A percentile compares a stretch with the other conserved stretches of the same genome.
Conservation (phyloP, 164 flowering plant species). For the Houttuynia cordata region DNA sequence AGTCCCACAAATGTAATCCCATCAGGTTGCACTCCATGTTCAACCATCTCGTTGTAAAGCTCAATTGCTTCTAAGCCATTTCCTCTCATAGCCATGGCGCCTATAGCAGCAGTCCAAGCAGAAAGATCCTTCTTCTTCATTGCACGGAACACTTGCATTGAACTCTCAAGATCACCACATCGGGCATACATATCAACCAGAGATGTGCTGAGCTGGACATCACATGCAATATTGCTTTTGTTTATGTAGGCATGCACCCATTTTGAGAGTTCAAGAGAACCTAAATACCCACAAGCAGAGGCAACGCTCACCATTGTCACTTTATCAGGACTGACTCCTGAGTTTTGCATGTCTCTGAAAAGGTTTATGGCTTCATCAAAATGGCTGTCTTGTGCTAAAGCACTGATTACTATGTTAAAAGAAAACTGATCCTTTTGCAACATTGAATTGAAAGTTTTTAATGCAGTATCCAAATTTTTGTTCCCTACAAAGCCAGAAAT, state of each 20-base stretch:
- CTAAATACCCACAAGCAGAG: constrained; percentile 48
- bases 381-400: constrained; percentile 30
- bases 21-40: constrained; percentile 35
- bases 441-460: constrained; percentile 25
- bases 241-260: constrained; percentile 28
- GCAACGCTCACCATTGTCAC: constrained; percentile 48
- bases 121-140: constrained; percentile 36
- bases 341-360: constrained; percentile 42
- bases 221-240: constrained; percentile 23
- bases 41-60: constrained; percentile 35
- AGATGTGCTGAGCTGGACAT: constrained; percentile 33
- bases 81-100: constrained; percentile 43
- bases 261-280: constrained; percentile 38
- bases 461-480: constrained; percentile 31
- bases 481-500: constrained; percentile 32
- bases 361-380: constrained; percentile 37
- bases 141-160: constrained; percentile 25
- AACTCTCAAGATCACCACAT: constrained; percentile 38
- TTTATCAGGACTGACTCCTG: constrained; percentile 30
- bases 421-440: constrained; percentile 33
- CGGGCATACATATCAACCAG: constrained; percentile 53
- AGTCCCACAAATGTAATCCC: constrained; percentile 29
- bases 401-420: constrained; percentile 44
- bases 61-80: constrained; percentile 28
- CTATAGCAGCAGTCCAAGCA: constrained; percentile 49